A percentile compares a stretch with the other conserved stretches of the same genome.
Evolutionary conservation across 148 eudicot genomes (phyloP).

Genomic region (Simmondsia chinensis): DNA sequence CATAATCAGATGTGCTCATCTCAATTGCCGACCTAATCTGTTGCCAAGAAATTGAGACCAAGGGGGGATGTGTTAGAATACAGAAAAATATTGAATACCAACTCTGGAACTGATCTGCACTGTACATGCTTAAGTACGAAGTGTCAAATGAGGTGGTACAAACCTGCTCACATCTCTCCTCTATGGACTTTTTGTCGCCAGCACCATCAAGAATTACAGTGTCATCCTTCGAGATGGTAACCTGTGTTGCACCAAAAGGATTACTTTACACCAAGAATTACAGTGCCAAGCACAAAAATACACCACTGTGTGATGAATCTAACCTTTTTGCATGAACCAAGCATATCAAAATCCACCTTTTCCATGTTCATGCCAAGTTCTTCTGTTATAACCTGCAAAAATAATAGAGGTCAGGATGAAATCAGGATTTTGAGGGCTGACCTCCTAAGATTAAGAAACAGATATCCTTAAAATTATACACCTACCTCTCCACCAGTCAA

Average conservation of each 20-base stretch:
- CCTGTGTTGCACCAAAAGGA: conserved; percentile 23
- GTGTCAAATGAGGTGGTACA: background rate
- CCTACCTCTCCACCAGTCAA: conserved; percentile 80
- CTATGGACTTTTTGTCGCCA: conserved; percentile 80
- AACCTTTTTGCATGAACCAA: conserved; percentile 92
- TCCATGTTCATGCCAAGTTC: conserved; percentile 93
- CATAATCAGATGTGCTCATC: conserved; percentile 71
- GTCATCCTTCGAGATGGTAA: conserved; percentile 85
- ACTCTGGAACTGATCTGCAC: background rate
- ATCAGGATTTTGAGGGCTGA: no score
- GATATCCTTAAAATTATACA: background rate
- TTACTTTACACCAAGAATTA: background rate
- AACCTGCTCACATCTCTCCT: conserved; percentile 95
- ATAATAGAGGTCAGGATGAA: no score
- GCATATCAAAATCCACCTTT: conserved; percentile 55
- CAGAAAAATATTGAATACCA: background rate
- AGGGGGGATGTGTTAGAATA: background rate
- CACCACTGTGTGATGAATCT: no score
- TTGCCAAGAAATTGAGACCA: background rate
- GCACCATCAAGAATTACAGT: conserved; percentile 90
- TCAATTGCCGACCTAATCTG: conserved; percentile 70
- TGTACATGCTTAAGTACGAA: background rate
- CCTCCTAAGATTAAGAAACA: background rate
- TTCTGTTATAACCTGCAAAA: conserved; percentile 64
- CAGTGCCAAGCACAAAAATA: background rate